Percentiles rank a stretch among this genome's conserved stretches.
Evolutionary conservation across 179 eudicot species (phyloP).

Genomic region (Drosera spatulata): DNA sequence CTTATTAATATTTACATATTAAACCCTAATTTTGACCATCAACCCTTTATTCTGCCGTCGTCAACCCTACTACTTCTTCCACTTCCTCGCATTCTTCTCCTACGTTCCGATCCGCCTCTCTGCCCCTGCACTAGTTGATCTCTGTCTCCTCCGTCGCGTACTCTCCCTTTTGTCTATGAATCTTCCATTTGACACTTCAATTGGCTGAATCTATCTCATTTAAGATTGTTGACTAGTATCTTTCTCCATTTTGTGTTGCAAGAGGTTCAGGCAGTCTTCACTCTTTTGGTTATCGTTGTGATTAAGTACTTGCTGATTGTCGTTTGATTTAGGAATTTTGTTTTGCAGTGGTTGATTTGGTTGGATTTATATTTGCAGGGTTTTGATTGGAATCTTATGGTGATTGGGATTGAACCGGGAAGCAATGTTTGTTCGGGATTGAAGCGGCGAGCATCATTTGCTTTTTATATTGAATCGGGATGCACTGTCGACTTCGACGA

Average conservation of each 20-base stretch:
- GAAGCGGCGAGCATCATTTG: too few relatives aligned
- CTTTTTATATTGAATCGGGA: too few relatives aligned
- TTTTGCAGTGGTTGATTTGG: too few relatives aligned
- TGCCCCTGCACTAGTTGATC: constrained; percentile 32
- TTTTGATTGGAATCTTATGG: too few relatives aligned
- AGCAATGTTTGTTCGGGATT: too few relatives aligned
- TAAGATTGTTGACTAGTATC: not conserved
- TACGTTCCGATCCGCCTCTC: constrained; percentile 72
- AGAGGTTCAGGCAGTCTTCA: constrained; percentile 77
- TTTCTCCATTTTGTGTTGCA: constrained; percentile 12
- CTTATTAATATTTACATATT: too few relatives aligned
- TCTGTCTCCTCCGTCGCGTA: constrained; percentile 67
- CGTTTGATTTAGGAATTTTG: not conserved
- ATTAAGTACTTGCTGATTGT: constrained; percentile 31
- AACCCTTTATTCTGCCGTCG: too few relatives aligned
- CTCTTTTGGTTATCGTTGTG: constrained; percentile 38
- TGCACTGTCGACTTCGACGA: too few relatives aligned
- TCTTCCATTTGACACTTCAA: not conserved
- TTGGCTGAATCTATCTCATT: not conserved
- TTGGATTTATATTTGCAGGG: too few relatives aligned
- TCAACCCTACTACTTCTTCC: constrained; percentile 59
- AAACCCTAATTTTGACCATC: too few relatives aligned
- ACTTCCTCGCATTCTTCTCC: constrained; percentile 69
- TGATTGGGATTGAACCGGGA: too few relatives aligned
- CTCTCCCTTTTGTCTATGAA: not conserved